A percentile compares a stretch with the other conserved stretches of the same genome.
Conservation (phyloP, 2,329 filamentous ascomycete species). For the Curvularia spicifera region DNA sequence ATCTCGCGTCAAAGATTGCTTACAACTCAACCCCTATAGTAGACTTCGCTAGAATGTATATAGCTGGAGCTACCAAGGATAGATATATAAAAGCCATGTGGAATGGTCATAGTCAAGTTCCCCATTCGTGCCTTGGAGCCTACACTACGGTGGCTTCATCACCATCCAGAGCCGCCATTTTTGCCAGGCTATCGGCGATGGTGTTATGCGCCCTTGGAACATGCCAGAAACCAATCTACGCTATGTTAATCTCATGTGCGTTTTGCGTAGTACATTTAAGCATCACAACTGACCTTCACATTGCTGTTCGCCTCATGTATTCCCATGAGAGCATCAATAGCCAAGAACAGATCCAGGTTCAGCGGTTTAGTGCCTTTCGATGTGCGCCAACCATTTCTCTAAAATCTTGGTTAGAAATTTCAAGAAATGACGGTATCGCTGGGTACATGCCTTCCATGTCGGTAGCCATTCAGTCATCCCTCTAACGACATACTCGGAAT, state of each 20-base stretch:
- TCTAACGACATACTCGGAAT: slow-evolving; percentile 23
- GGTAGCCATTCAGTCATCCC: slow-evolving; percentile 23
- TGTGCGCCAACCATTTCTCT: background rate
- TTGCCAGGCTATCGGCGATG: slow-evolving; percentile 22
- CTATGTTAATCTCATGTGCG: background rate
- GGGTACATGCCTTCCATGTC: slow-evolving; percentile 11
- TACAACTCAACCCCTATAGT: too few species aligned
- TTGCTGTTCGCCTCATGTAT: background rate
- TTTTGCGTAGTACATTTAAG: background rate
- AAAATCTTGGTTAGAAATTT: background rate
- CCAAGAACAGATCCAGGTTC: background rate
- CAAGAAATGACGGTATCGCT: too few species aligned
- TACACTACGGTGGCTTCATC: too few species aligned
- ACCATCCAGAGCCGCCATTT: slow-evolving; percentile 5
- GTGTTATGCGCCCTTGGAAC: slow-evolving; percentile 5
- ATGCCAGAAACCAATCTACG: background rate
- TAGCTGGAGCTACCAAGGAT: too few species aligned
- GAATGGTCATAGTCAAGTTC: too few species aligned
- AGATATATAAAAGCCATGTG: too few species aligned
- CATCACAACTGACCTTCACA: background rate
- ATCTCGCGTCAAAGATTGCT: too few species aligned
- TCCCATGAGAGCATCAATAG: background rate
- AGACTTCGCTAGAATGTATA: too few species aligned
- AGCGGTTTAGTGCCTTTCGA: background rate
- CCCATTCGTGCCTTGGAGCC: too few species aligned